Evolutionary conservation across 352 stramenopile species (phyloP), one percentile per base, ranked within the genome.

Genomic region (Phytophthora sp.): DNA sequence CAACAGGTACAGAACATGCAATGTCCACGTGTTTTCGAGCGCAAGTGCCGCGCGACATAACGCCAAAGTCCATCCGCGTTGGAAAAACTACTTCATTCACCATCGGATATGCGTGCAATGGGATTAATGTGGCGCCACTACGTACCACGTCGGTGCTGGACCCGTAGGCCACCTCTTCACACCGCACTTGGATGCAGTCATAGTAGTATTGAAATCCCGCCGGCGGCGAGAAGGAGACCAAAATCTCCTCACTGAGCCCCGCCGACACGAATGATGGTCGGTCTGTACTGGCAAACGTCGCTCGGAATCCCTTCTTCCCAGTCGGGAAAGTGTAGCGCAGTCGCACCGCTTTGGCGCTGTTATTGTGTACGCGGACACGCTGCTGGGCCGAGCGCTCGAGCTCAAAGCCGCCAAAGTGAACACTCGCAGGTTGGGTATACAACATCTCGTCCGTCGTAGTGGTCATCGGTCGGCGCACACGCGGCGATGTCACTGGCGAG

Each of bases 351-450:
- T 87, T 90, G 55, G 69, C 60, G 41, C 78, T 89, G 49, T 88
- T 87, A 67, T 97, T 97, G 65, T 89, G 74, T 12, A 97, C 70
- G 36, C 69, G 69, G 0, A 97, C 58, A 30, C 78, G 86, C 64
- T 96, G 87, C 44, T 79, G 68, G 65, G 88, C 79, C 20, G 68
- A 60, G 44, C 84, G 62, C 5, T 79, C 74, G 20, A 96, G 73
- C 36, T 72, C 62, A 64, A 96, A 97, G 50, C 90, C 88, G 16
- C 89, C 85, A 53, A 97, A 97, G 67, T 97, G 91, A n/a, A 97
- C 73, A 54, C 80, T 89, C n/a, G 78, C 46, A 4, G 81, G 84
- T 35, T 80, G 72, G 13, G 80, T 66, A 42, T 77, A 88, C 15
- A 91, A 67, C 18, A 90, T 52, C 33, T 71, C 56, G 60, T 76